Evolutionary conservation across 1,284 basidiomycete species (phyloP).

Genomic region (Apiotrichum montevideense): DNA sequence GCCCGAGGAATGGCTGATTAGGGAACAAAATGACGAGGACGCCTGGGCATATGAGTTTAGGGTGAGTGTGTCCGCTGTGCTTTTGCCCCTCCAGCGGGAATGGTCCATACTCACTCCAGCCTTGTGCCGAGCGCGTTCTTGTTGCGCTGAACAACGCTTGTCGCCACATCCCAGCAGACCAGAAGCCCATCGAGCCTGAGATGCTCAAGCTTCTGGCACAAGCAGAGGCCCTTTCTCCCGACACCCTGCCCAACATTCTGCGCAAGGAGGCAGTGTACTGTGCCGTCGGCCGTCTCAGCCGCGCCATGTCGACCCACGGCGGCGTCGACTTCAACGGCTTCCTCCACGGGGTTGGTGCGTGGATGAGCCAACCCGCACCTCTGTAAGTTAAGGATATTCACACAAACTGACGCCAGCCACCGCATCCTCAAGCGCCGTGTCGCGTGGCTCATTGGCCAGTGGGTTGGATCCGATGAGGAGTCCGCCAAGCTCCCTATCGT

Average conservation of each 20-base stretch:
- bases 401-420: slow-evolving; percentile 52
- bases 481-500: slow-evolving; percentile 60
- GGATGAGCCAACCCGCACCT: slow-evolving; percentile 28
- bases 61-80: too few species aligned
- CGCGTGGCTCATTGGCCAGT: slow-evolving; percentile 82
- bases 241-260: slow-evolving; percentile 59
- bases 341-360: slow-evolving; percentile 26
- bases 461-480: slow-evolving; percentile 59
- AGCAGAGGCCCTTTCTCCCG: slow-evolving; percentile 49
- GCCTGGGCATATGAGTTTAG: slow-evolving; percentile 85
- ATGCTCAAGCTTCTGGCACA: slow-evolving; percentile 57
- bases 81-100: too few species aligned
- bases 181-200: slow-evolving; percentile 59
- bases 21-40: slow-evolving; percentile 69
- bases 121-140: slow-evolving; percentile 79
- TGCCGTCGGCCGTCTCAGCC: slow-evolving; percentile 73
- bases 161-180: slow-evolving; percentile 51
- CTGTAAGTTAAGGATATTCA: too few species aligned
- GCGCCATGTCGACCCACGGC: slow-evolving; percentile 50
- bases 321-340: slow-evolving; percentile 39
- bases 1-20: slow-evolving; percentile 83
- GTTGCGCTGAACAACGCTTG: slow-evolving; percentile 72
- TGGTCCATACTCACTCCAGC: slow-evolving; percentile 22
- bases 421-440: slow-evolving; percentile 82
- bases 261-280: slow-evolving; percentile 84